Percentiles rank a stretch among this genome's conserved stretches.
Evolutionary conservation across 768 basidiomycete species (phyloP).

Genomic region (Mycena capillaripes): DNA sequence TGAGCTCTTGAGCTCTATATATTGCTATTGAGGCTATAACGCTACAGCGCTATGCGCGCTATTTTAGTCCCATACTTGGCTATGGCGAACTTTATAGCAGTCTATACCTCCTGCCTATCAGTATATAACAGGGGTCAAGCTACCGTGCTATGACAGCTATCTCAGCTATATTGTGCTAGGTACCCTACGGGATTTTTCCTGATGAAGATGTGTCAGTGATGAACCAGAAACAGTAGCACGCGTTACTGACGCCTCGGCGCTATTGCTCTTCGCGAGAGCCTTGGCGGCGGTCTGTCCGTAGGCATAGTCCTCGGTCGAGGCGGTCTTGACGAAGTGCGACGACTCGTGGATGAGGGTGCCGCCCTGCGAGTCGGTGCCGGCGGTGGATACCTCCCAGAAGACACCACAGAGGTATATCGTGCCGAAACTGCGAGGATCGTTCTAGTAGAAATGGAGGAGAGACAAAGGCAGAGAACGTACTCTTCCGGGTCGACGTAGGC

Average conservation of each 20-base stretch:
- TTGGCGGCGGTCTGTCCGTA: constrained; percentile 62
- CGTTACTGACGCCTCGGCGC: constrained; percentile 38
- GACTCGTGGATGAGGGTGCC: constrained; percentile 58
- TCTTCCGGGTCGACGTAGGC: constrained; percentile 58
- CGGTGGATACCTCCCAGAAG: constrained; percentile 61
- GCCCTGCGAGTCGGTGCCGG: constrained; percentile 64
- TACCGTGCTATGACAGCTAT: no score
- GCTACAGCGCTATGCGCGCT: no score
- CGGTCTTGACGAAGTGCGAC: constrained; percentile 61
- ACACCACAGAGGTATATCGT: constrained; percentile 61
- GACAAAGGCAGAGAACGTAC: constrained; percentile 38
- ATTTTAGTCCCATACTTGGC: no score
- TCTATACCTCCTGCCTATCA: no score
- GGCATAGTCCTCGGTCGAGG: constrained; percentile 58
- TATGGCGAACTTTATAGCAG: no score
- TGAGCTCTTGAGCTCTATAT: no score
- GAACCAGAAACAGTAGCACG: not conserved
- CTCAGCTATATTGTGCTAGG: no score
- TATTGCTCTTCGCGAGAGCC: constrained; percentile 56
- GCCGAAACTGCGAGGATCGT: constrained; percentile 46
- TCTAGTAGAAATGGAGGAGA: no score
- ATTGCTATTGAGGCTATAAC: no score
- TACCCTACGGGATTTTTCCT: no score
- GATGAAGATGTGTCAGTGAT: not conserved
- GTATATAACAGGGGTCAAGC: no score